Base-by-base conservation (phyloP, 1,139 yeast genomes). In the Barnettozyma hawaiiensis region DNA sequence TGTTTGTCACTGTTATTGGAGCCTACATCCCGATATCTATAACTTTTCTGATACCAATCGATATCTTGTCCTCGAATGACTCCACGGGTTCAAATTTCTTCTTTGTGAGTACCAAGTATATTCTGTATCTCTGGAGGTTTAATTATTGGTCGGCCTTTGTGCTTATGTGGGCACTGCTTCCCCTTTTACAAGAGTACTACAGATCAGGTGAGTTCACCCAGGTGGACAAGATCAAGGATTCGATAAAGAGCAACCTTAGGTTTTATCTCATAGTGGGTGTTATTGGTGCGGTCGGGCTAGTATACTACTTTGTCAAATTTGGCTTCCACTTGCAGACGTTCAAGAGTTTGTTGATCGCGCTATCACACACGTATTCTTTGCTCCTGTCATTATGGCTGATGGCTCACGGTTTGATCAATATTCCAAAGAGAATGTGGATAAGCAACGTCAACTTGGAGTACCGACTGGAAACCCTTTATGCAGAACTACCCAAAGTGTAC, bases 81-180 rank as follows among this genome's bases (percentile, higher is more conserved):
- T 58, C 28, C 47, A 58, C 23, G 29, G 51, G 34, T 2, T 47
- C 47, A 15, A 59, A 55, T 38, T 56, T 63, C 23, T 67, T 74
- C 45, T 71, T 66, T 43, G 50, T 76, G 23, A 41, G 70, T 0
- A 74, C 77, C 18, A 67, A 66, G 44, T 69, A 71, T n/a, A 70
- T 83, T 9, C 63, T 78, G 27, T 58, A 67, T 7, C 59, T 82
- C 26, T 86, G 96, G 96, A 75, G 83, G 51, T 58, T 76, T 39
- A 79, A 82, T 44, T 86, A 86, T 62, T 86, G 96, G 96, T 66
- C 76, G 14, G 85, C 95, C 0, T 86, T 85, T 55, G 58, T 71
- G 23, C 64, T 86, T 45, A 85, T 95, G 23, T 85, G 95, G 87
- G 64, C 78, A 10, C 53, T 84, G 1, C 59, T 86, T 41, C 96